Base-by-base conservation (phyloP, 371 early-diverging fungal genomes). In the Chytridium lagenaria region DNA sequence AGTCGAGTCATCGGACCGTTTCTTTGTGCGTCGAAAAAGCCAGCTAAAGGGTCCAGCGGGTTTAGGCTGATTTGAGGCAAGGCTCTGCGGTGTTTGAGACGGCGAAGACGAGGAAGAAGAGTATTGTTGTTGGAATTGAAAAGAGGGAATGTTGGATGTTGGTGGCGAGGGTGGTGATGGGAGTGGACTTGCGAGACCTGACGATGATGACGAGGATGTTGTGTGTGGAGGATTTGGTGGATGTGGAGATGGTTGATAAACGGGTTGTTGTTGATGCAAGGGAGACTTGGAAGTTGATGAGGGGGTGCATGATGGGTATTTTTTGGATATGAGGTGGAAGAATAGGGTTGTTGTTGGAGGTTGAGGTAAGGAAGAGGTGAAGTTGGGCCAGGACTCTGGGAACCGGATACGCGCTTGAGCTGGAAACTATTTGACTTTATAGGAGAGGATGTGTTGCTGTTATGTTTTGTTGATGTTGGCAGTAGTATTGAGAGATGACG, bases 261-360 rank as follows among this genome's bases (percentile, higher is more conserved):
- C 44, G 44, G 44, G 44, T 19, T 44, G 44, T 19, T 12, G 44
- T 19, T 44, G 44, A 44, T 44, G 44, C 44, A 44, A 19, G 12
- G 44, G 44, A 19, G 44, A 19, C 55, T n/a, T 52, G 55, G 55
- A 22, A 52, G 26, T 52, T 52, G 55, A 52, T 52, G 55, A 52
- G 12, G 55, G 5, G 12, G 55, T n/a, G 55, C 16, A n/a, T 10
- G 55, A 12, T 26, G 55, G 23, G 55, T 7, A 26, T 44, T 44
- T 7, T 19, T 44, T 7, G 44, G 7, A 19, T 12, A 44, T 12
- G 44, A 19, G 44, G 44, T 7, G 44, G 7, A 19, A 44, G 44
- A 19, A 19, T 12, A 44, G 44, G 44, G 7, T 12, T 12, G 44
- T 12, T 7, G 26, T 26, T n/a, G 55, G 5, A 52, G 55, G 55